phyloP scores from a whole-genome alignment of 139 green algal species.

The Chlorella vulgaris region DNA sequence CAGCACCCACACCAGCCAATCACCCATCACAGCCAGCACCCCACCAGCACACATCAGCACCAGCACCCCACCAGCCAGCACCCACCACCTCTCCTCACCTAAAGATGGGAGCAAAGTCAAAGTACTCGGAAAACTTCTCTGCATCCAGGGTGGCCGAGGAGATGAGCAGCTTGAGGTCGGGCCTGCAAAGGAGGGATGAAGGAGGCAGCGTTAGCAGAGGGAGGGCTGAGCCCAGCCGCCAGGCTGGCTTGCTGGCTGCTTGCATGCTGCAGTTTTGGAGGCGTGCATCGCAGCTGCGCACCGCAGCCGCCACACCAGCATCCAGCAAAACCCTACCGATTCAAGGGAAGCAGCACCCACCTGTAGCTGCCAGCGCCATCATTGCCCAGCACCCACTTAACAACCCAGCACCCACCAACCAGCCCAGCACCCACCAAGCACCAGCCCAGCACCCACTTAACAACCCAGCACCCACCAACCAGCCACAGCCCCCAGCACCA shows the following conservation, averaged over 20 bases:
- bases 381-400: neutral
- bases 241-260: no score
- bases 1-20: neutral
- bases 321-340: no score
- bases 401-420: no score
- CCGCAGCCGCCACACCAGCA: no score
- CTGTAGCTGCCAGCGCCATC: no score
- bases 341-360: no score
- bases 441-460: neutral
- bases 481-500: no score
- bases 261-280: no score
- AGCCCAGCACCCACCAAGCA: neutral
- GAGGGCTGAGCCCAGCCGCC: no score
- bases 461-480: neutral
- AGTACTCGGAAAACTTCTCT: constrained; percentile 95
- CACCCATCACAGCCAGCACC: neutral
- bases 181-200: constrained; percentile 38
- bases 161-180: constrained; percentile 98
- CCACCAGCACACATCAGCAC: no score
- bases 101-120: constrained; percentile 97
- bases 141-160: constrained; percentile 90
- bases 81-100: constrained; percentile 5
- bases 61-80: neutral
- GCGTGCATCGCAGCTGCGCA: no score
- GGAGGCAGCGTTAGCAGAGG: neutral